Conservation (phyloP, 2,329 filamentous ascomycete species). For the Ophiocordyceps unilateralis region DNA sequence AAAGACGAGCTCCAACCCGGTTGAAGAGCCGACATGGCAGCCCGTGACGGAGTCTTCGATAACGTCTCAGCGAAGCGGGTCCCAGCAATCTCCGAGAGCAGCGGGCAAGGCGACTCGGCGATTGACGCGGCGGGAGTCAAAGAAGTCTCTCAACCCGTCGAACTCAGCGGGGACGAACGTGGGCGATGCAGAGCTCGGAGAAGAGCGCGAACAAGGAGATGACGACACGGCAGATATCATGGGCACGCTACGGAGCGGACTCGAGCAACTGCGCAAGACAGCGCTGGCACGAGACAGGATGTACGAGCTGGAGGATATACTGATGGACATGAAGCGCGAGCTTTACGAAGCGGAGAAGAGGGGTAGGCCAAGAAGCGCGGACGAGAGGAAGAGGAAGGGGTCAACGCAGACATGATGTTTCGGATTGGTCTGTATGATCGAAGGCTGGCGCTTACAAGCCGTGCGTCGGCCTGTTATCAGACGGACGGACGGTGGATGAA, state of each 20-base stretch:
- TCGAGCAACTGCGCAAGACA: constrained; percentile 41
- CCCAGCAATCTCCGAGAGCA: constrained; percentile 3
- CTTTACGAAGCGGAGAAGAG: constrained; percentile 54
- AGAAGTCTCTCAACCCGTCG: background rate
- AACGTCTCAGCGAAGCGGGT: constrained; percentile 16
- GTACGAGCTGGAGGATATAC: constrained; percentile 55
- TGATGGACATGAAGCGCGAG: constrained; percentile 63
- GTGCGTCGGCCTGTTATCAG: too few species aligned
- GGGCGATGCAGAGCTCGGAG: background rate
- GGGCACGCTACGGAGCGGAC: constrained; percentile 15
- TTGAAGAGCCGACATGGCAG: constrained; percentile 23
- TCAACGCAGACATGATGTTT: background rate
- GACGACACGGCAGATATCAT: constrained; percentile 11
- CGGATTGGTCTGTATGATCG: background rate
- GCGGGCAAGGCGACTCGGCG: background rate
- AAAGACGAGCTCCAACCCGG: constrained; percentile 10
- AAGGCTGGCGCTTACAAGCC: background rate
- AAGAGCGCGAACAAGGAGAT: constrained; percentile 1
- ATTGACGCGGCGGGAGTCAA: background rate
- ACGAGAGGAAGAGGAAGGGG: background rate
- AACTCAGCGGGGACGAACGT: background rate
- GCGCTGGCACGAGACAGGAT: constrained; percentile 48
- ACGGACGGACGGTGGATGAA: too few species aligned
- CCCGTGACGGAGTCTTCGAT: constrained; percentile 22
- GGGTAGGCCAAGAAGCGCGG: constrained; percentile 16